Conservation (phyloP, 2,329 filamentous ascomycete species). For the Tolypocladium tundrense region DNA sequence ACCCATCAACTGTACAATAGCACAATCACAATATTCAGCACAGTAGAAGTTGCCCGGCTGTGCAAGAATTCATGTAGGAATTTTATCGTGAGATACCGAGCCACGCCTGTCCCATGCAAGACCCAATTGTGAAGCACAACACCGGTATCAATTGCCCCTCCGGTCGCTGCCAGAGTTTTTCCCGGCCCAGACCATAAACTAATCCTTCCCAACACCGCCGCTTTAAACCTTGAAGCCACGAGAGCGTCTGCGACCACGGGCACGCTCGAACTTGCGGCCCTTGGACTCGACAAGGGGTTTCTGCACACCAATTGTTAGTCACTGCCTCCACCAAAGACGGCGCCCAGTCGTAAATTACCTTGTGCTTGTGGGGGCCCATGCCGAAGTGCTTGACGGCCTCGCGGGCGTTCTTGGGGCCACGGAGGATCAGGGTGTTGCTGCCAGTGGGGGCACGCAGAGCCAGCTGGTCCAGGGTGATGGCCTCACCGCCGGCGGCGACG, state of each 20-base stretch:
- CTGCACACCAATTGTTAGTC: constrained; percentile 31
- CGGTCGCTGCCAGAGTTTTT: constrained; percentile 3
- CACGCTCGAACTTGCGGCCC: constrained; percentile 99
- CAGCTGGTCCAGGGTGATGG: constrained; percentile 92
- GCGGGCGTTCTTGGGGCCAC: constrained; percentile 95
- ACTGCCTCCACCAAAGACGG: background rate
- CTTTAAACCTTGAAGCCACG: constrained; percentile 99
- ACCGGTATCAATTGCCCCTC: constrained; percentile 17
- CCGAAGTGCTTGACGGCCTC: constrained; percentile 99
- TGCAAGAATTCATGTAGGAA: constrained; percentile 20
- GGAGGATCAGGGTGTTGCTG: constrained; percentile 92
- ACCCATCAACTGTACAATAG: background rate
- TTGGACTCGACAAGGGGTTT: constrained; percentile 97
- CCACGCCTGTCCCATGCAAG: constrained; percentile 35
- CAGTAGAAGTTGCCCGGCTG: background rate
- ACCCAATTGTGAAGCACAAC: constrained; percentile 22
- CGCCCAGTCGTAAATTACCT: constrained; percentile 45
- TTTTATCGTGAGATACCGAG: constrained; percentile 31
- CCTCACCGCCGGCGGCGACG: constrained; percentile 85
- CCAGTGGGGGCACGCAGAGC: constrained; percentile 91
- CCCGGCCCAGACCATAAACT: constrained; percentile 1
- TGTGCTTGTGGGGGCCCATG: constrained; percentile 94
- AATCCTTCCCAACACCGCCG: constrained; percentile 12
- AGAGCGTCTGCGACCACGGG: constrained; percentile 96
- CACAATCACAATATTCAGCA: background rate